phyloP scores from a whole-genome alignment of 306 rosid genomes.

The Prunus armeniaca region DNA sequence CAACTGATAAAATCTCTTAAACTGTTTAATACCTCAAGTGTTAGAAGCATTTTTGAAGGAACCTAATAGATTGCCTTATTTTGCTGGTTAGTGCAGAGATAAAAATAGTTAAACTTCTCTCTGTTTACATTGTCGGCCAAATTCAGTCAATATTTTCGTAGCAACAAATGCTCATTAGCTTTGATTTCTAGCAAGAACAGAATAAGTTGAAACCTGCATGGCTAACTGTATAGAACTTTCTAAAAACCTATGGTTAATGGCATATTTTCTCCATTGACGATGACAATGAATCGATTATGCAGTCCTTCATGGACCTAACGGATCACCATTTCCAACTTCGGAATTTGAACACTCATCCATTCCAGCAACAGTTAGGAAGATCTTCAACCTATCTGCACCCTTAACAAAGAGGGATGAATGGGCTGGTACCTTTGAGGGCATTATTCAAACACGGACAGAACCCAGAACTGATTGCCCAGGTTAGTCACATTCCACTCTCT shows the following conservation, averaged over 20 bases:
- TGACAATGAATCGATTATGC: constrained; percentile 23
- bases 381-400: constrained; percentile 65
- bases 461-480: constrained; percentile 96
- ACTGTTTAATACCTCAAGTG: too few relatives aligned
- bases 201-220: neutral
- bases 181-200: neutral
- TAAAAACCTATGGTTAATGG: neutral
- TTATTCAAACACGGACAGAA: constrained; percentile 47
- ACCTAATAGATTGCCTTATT: too few relatives aligned
- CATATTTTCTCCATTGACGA: neutral
- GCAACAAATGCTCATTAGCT: neutral
- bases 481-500: constrained; percentile 21
- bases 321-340: constrained; percentile 69
- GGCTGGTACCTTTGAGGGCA: constrained; percentile 82
- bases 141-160: neutral
- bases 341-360: constrained; percentile 87
- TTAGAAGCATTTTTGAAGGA: too few relatives aligned
- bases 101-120: neutral
- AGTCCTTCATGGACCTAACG: constrained; percentile 90
- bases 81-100: too few relatives aligned
- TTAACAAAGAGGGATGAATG: constrained; percentile 81
- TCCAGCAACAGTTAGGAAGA: constrained; percentile 78
- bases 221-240: neutral
- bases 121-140: too few relatives aligned
- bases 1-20: too few relatives aligned